A percentile compares a stretch with the other conserved stretches of the same genome.
phyloP scores from a whole-genome alignment of 2,329 filamentous ascomycete species.

The Fusarium sp. region DNA sequence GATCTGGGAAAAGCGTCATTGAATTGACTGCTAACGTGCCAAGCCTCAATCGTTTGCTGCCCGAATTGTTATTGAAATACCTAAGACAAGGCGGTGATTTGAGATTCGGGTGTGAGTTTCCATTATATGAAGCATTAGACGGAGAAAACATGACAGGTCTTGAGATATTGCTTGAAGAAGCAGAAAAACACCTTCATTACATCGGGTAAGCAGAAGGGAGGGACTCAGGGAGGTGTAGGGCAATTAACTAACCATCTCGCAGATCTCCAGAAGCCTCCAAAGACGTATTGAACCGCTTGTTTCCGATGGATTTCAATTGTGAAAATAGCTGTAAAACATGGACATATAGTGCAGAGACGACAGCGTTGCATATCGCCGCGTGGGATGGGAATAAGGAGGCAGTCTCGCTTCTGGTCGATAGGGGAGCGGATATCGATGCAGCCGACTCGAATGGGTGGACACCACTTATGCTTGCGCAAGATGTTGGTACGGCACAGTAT shows the following conservation, averaged over 20 bases:
- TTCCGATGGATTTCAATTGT: rapidly evolving
- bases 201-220: too few relatives aligned
- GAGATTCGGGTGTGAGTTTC: neutral
- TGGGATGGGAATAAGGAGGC: neutral
- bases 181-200: too few relatives aligned
- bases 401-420: neutral
- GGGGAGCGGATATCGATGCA: neutral
- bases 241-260: neutral
- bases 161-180: neutral
- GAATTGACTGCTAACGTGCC: neutral
- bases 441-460: neutral
- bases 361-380: neutral
- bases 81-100: neutral
- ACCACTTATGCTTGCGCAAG: neutral
- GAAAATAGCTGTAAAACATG: neutral
- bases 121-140: neutral
- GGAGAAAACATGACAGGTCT: neutral
- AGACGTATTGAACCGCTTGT: neutral
- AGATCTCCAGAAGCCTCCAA: neutral
- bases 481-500: neutral
- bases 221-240: too few relatives aligned
- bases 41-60: neutral
- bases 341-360: rapidly evolving
- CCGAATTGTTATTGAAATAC: neutral
- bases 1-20: neutral